A percentile compares a stretch with the other conserved stretches of the same genome.
These are phyloP conservation scores for Fonsecaea nubica DNA, from an alignment of 2,329 filamentous ascomycete genomes.

Conservation along the genomic window DNA sequence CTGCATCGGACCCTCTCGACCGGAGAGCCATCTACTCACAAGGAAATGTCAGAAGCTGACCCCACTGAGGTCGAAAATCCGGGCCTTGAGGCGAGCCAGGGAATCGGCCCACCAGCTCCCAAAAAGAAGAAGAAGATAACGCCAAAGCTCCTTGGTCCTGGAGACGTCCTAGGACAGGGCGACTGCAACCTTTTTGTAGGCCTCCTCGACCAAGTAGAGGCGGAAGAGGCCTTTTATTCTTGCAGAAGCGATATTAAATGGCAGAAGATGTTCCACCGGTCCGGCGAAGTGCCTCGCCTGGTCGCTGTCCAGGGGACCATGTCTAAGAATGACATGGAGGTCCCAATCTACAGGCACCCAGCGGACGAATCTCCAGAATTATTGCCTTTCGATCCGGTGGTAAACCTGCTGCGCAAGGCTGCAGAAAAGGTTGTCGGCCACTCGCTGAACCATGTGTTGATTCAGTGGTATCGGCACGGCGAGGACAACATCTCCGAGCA, in stretches of 20 bases:
- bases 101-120: background rate
- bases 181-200: slow-evolving; percentile 78
- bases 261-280: slow-evolving; percentile 91
- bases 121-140: slow-evolving; percentile 31
- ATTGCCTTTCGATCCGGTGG: slow-evolving; percentile 74
- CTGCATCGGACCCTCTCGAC: slow-evolving; percentile 1
- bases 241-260: slow-evolving; percentile 71
- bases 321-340: slow-evolving; percentile 67
- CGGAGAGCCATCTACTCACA: slow-evolving; percentile 4
- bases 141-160: slow-evolving; percentile 44
- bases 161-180: slow-evolving; percentile 73
- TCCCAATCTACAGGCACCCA: slow-evolving; percentile 94
- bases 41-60: slow-evolving; percentile 12
- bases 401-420: slow-evolving; percentile 69
- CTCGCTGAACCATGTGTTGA: slow-evolving; percentile 84
- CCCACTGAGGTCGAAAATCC: background rate
- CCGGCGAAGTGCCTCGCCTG: slow-evolving; percentile 86
- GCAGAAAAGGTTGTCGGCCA: slow-evolving; percentile 79
- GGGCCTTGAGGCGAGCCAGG: background rate
- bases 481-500: slow-evolving; percentile 95
- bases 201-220: slow-evolving; percentile 67
- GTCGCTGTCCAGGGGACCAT: slow-evolving; percentile 86
- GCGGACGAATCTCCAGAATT: slow-evolving; percentile 84
- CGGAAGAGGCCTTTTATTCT: slow-evolving; percentile 59
- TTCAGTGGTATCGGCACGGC: slow-evolving; percentile 89